These are phyloP conservation scores for Litsea cubeba DNA, from an alignment of 164 flowering plant genomes.

Conservation along the genomic window DNA sequence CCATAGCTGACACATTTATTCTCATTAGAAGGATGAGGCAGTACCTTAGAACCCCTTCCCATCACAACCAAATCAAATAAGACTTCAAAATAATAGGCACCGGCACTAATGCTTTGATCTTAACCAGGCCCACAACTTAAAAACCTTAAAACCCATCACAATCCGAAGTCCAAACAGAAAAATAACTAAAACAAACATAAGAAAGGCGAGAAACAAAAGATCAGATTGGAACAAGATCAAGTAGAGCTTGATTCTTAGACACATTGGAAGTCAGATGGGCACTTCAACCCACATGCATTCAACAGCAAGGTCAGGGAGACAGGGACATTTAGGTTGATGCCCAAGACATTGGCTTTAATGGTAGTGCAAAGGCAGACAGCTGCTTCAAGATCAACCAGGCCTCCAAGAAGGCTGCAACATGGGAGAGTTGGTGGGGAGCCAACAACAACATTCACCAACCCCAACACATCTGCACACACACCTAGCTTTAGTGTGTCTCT, in stretches of 20 bases:
- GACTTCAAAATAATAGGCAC: too few relatives aligned
- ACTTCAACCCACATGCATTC: conserved; percentile 34
- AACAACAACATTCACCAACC: conserved; percentile 22
- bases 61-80: too few relatives aligned
- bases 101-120: too few relatives aligned
- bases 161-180: too few relatives aligned
- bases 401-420: conserved; percentile 49
- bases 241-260: not conserved
- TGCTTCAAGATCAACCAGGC: conserved; percentile 49
- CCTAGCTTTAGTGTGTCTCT: conserved; percentile 57
- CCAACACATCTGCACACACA: conserved; percentile 44
- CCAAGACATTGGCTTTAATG: conserved; percentile 51
- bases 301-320: conserved; percentile 40
- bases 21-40: too few relatives aligned
- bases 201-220: too few relatives aligned
- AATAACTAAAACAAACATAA: too few relatives aligned
- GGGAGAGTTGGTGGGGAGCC: conserved; percentile 35
- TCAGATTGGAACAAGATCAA: too few relatives aligned
- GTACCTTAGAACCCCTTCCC: too few relatives aligned
- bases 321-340: conserved; percentile 42
- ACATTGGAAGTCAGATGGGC: conserved; percentile 54
- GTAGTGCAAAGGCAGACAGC: conserved; percentile 62
- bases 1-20: too few relatives aligned
- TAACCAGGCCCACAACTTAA: too few relatives aligned
- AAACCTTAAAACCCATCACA: too few relatives aligned